Evolutionary conservation across 305 asterid genomes (phyloP), one percentile per base, ranked within the genome.

Genomic region (Fraxinus angustifolia): DNA sequence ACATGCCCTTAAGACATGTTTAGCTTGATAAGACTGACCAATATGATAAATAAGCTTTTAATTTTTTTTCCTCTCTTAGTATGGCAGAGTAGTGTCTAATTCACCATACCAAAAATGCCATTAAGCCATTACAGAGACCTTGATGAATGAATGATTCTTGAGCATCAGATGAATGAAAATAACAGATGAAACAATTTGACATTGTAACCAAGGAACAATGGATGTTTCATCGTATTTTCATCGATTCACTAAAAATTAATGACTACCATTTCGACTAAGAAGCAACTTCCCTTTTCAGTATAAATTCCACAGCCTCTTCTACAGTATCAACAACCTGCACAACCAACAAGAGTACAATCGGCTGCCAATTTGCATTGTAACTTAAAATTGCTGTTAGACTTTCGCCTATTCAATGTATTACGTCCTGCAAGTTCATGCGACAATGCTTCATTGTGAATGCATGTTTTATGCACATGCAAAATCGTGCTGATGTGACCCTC

Each of bases 281-380:
- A 84, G 80, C 81, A 73, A 86, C 74, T 88, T 92, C 96, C 40
- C 91, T 79, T 78, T 74, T 81, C 77, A 92, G 70, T 84, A 92
- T 89, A 75, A 83, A 92, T 76, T 90, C 91, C 78, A 90, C 91
- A 2, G 94, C 96, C 16, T 91, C 94, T 79, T 89, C 91, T 50
- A 92, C 93, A 11, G 92, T 86, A 71, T 89, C 91, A 42, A 90
- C 94, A 19, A 92, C 94, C 96, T 90, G 89, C 82, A 81, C 34
- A 53, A 80, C 17, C 75, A 68, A 6, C 35, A 36, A 23, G n/a
- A 77, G 45, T 73, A 14, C 6, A 3, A 31, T 28, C 8, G 38
- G 23, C 53, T 6, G 17, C 58, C 65, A 77, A 11, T 67, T 26
- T 58, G 73, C 73, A 76, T 19, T 17, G 53, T 65, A 56, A 34